Base-by-base conservation (phyloP, 2,329 filamentous ascomycete genomes). In the Paecilomyces variotii region DNA sequence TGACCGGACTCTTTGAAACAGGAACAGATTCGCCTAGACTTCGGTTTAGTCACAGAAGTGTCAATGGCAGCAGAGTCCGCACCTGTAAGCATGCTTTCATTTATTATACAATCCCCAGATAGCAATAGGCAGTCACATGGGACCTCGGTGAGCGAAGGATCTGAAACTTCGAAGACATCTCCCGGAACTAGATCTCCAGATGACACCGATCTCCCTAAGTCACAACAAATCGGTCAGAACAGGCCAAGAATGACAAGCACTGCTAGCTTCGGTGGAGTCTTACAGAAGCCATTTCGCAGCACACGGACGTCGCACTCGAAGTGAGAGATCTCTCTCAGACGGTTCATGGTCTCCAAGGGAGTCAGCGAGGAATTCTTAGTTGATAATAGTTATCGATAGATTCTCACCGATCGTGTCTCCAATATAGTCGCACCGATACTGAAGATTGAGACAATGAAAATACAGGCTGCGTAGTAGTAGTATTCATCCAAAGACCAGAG, bases 241-340 rank as follows among this genome's bases (percentile, higher is more conserved):
- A 19, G 4, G n/a, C 7, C 39, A 45, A 45, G 0, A 34, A 12
- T 34, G 14, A n/a, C 1, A 45, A 19, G 9, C n/a, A 10, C 19
- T 19, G n/a, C 6, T 45, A 45, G 6, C 39, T 19, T 19, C n/a
- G 19, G n/a, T 1, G 39, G 39, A 34, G 10, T 77, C 83, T 69
- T 75, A 89, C 94, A 99, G 71, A 99, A 99, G 4, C 94, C 92
- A 68, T 92, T 96, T 60, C 94, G 86, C 62, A 97, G 80, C 39
- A 99, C 94, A 64, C 94, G 86, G 24, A 97, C 89, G 66, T 97
- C 91, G 74, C 94, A 99, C 68, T 97, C 91, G 68, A 97, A 99
- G 28, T 87, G 85, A 2, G 94, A 97, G 12, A 99, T 92, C 61
- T 97, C 92, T 57, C 90, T 86, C 10, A 99, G 79, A 24, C 94